Percentiles rank a stretch among this genome's conserved stretches.
phyloP scores from a whole-genome alignment of 1,139 yeast species.

The Candida glucosophila region DNA sequence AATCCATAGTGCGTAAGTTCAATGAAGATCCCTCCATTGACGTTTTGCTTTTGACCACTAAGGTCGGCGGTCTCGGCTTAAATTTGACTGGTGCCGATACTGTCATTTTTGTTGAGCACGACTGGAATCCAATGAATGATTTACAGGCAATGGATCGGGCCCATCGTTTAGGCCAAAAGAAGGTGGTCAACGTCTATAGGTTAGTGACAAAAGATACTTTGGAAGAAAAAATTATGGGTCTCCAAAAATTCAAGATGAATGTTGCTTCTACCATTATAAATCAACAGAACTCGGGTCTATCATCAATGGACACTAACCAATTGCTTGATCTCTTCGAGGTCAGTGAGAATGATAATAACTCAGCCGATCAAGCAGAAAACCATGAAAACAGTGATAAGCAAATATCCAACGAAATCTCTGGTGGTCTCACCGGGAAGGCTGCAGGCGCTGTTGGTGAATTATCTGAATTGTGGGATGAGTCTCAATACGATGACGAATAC shows the following conservation, averaged over 20 bases:
- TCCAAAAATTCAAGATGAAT: slow-evolving; percentile 94
- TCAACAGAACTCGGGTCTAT: slow-evolving; percentile 90
- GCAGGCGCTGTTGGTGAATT: slow-evolving; percentile 77
- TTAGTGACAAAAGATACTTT: slow-evolving; percentile 86
- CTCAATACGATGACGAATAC: slow-evolving; percentile 94
- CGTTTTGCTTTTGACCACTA: slow-evolving; percentile 82
- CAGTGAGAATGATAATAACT: slow-evolving; percentile 49
- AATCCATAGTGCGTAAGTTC: slow-evolving; percentile 82
- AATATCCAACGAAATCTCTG: slow-evolving; percentile 47
- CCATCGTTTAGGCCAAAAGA: slow-evolving; percentile 95
- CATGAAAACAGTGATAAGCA: slow-evolving; percentile 26
- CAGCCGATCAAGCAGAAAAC: slow-evolving; percentile 17
- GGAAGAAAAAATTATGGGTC: slow-evolving; percentile 97
- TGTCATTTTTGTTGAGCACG: slow-evolving; percentile 96
- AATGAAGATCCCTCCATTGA: slow-evolving; percentile 97
- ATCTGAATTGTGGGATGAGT: slow-evolving; percentile 94
- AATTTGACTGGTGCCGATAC: slow-evolving; percentile 98
- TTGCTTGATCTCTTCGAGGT: slow-evolving; percentile 81
- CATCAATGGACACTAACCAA: slow-evolving; percentile 96
- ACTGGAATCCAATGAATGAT: slow-evolving; percentile 99
- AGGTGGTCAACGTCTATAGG: slow-evolving; percentile 91
- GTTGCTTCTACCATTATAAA: slow-evolving; percentile 94
- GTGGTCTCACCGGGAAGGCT: slow-evolving; percentile 54
- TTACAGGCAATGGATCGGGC: slow-evolving; percentile 99
- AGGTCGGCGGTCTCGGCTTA: slow-evolving; percentile 96